phyloP scores from a whole-genome alignment of 2,329 filamentous ascomycete genomes.

The Albifimbria verrucaria region DNA sequence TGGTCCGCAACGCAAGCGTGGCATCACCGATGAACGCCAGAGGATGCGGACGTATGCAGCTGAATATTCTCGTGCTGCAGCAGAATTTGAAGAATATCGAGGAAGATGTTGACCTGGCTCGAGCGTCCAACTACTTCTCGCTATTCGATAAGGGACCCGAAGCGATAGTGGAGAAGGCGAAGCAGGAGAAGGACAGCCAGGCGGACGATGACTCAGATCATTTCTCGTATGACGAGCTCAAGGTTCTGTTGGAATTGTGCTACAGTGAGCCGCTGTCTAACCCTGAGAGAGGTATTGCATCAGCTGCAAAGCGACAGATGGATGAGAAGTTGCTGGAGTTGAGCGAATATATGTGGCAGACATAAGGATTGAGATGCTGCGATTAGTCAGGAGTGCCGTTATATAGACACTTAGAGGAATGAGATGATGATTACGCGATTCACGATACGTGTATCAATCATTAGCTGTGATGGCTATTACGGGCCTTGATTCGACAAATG shows the following conservation, averaged over 20 bases:
- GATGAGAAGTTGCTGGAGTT: conserved; percentile 67
- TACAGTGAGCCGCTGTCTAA: conserved; percentile 66
- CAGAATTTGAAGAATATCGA: conserved; percentile 96
- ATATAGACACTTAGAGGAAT: too few species aligned
- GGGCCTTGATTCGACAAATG: too few species aligned
- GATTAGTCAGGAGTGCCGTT: too few species aligned
- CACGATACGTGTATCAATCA: too few species aligned
- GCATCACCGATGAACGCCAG: conserved; percentile 80
- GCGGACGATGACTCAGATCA: conserved; percentile 34
- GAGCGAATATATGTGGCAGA: conserved; percentile 71
- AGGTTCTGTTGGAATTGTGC: conserved; percentile 62
- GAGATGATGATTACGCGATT: too few species aligned
- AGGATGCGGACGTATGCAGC: conserved; percentile 82
- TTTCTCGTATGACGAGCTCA: conserved; percentile 66
- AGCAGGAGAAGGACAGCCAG: conserved; percentile 37
- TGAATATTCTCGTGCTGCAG: conserved; percentile 92
- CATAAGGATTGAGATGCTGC: too few species aligned
- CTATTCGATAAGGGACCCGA: conserved; percentile 66
- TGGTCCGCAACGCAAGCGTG: conserved; percentile 68
- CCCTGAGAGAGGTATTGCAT: conserved; percentile 63
- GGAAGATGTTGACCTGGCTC: conserved; percentile 59
- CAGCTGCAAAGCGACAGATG: conserved; percentile 65
- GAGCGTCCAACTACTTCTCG: conserved; percentile 65
- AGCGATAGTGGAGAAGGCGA: conserved; percentile 60
- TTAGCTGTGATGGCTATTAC: too few species aligned